These are phyloP conservation scores for Neoscytalidium dimidiatum DNA, from an alignment of 2,329 filamentous ascomycete species.

Conservation along the genomic window DNA sequence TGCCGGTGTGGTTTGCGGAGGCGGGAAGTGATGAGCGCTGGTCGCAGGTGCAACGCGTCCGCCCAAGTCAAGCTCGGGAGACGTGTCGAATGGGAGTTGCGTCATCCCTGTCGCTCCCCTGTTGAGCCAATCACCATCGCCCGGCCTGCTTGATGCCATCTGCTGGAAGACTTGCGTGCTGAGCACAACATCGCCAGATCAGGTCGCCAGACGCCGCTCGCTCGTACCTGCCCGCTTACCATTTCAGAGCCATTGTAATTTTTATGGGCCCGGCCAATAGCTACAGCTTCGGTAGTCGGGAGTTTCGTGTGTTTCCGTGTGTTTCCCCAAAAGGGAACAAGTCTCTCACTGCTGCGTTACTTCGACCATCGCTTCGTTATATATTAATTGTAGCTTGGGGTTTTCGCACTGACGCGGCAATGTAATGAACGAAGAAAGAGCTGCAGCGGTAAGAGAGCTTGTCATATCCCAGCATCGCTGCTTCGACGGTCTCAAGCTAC, in stretches of 20 bases:
- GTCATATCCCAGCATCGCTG: not conserved
- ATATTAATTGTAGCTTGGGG: no score
- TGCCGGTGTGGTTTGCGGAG: not conserved
- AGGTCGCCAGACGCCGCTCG: not conserved
- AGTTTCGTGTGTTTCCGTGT: no score
- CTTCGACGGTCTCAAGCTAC: not conserved
- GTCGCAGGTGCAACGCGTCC: not conserved
- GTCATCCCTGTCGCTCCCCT: not conserved
- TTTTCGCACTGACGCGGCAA: no score
- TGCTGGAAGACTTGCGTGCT: constrained; percentile 12
- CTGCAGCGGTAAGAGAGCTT: not conserved
- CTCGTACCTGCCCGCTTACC: not conserved
- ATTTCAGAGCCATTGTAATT: not conserved
- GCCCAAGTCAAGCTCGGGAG: not conserved
- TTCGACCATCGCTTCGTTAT: no score
- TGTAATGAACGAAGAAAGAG: no score
- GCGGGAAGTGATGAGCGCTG: not conserved
- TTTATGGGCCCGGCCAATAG: not conserved
- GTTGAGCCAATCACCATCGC: constrained; percentile 4
- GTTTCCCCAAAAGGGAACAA: no score
- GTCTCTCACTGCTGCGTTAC: no score
- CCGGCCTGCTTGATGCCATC: constrained; percentile 13
- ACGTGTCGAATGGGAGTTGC: constrained; percentile 10
- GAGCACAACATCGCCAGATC: constrained; percentile 14
- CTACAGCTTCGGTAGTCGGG: not conserved